Conservation (phyloP, 2,329 filamentous ascomycete species). For the Fusarium sp. region DNA sequence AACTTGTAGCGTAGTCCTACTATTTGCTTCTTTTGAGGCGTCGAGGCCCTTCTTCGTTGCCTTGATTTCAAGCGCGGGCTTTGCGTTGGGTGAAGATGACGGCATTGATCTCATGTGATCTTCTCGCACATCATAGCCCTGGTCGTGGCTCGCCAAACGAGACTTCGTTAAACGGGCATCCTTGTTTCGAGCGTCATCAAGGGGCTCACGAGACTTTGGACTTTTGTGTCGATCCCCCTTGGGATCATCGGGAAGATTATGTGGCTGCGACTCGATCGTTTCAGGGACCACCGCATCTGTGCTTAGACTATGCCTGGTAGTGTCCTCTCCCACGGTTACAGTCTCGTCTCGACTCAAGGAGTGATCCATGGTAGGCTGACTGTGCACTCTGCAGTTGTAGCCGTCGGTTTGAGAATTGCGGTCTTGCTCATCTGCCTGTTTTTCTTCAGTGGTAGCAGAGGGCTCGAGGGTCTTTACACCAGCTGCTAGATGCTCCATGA, state of each 20-base stretch:
- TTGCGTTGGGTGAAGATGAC: constrained; percentile 2
- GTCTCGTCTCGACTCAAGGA: constrained; percentile 33
- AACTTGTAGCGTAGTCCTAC: constrained; percentile 6
- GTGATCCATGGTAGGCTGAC: constrained; percentile 20
- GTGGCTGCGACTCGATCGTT: constrained; percentile 16
- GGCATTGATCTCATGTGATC: not conserved
- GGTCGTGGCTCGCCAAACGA: constrained; percentile 28
- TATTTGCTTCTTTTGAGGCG: constrained; percentile 2
- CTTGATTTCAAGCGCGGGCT: constrained; percentile 1
- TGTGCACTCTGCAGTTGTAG: not conserved
- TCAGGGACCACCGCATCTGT: constrained; percentile 26
- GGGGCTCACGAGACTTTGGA: constrained; percentile 41
- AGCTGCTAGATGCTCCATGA: constrained; percentile 54
- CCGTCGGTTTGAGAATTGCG: constrained; percentile 1
- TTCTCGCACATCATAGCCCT: constrained; percentile 9
- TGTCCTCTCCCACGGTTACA: constrained; percentile 11
- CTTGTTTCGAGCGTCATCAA: constrained; percentile 33
- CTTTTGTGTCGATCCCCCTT: constrained; percentile 30
- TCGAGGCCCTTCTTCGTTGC: not conserved
- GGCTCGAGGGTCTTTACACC: constrained; percentile 25
- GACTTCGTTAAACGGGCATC: constrained; percentile 29
- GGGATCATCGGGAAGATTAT: constrained; percentile 35
- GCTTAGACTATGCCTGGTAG: constrained; percentile 27
- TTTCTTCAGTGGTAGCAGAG: constrained; percentile 8
- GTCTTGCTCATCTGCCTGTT: constrained; percentile 14